Base-by-base conservation (phyloP, 495 filamentous ascomycete species). In the Venustampulla echinocandica region DNA sequence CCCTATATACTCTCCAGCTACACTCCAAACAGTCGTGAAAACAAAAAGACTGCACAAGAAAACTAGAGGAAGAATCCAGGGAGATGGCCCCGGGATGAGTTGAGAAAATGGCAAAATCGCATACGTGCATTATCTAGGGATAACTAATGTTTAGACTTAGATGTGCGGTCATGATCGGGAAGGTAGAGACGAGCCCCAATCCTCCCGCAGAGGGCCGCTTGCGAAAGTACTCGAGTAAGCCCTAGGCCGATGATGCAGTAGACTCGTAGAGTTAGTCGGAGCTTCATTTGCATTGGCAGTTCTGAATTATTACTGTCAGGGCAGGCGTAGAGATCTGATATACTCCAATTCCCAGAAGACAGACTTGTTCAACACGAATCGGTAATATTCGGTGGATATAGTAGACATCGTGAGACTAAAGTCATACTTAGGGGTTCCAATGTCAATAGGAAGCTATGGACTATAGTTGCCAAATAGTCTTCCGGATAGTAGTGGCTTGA, bases 351-450 rank as follows among this genome's bases (percentile, higher is more conserved):
- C 65, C 59, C 28, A 61, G 22, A 69, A 67, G 27, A 82, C 59
- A 1, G 67, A 69, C 51, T 82, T 79, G 10, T 67, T 59, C 3
- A 84, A 59, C 11, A 82, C 47, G 58, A 82, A 72, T 43, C 84
- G 81, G 52, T 74, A 84, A 61, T 80, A 84, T 55, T 79, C 50
- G 11, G 61, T 67, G 1, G 74, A 71, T 2, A 81, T 57, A 18
- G 69, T 74, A 3, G 81, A 70, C 78, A 87, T 81, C 81, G 85
- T 85, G 9, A 86, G 58, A 3, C 81, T 80, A 49, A 85, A 80
- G 41, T 79, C 64, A 49, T 85, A 79, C 18, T 80, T 49, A 23
- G 82, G 61, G 6, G 74, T 76, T 7, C 83, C 84, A 1, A 66
- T 60, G 0, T 79, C 47, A n/a, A 90, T 61, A 18, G 85, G 65